These are phyloP conservation scores for Posidonia oceanica DNA, from an alignment of 116 monocot genomes.

Conservation along the genomic window DNA sequence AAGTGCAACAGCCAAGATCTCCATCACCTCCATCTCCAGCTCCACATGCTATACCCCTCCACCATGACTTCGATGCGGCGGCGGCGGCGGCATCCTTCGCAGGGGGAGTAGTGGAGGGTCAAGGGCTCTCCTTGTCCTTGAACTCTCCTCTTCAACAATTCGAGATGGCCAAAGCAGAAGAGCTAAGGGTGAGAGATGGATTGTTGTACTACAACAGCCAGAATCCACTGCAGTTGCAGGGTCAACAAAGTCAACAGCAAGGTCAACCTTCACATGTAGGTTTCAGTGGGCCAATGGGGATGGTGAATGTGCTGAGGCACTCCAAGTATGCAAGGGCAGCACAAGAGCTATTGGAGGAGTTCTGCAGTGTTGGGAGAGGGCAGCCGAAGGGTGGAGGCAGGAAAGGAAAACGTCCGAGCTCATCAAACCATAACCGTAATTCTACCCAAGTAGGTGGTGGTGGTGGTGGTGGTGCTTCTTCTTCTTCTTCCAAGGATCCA, in stretches of 20 bases:
- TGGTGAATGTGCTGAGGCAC: slow-evolving; percentile 38
- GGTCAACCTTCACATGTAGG: slow-evolving; percentile 23
- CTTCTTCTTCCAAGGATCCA: slow-evolving; percentile 43
- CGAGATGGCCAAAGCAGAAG: slow-evolving; percentile 66
- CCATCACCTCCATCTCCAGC: slow-evolving; percentile 29
- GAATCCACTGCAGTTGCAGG: slow-evolving; percentile 19
- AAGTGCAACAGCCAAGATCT: slow-evolving; percentile 18
- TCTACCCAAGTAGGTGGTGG: slow-evolving; percentile 9
- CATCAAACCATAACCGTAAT: slow-evolving; percentile 36
- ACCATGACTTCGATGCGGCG: slow-evolving; percentile 25
- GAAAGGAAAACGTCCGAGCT: slow-evolving; percentile 14
- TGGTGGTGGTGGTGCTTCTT: slow-evolving; percentile 20
- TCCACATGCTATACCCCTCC: slow-evolving; percentile 17
- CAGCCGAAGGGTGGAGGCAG: slow-evolving; percentile 26
- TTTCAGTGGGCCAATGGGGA: slow-evolving; percentile 24
- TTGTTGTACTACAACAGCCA: slow-evolving; percentile 32
- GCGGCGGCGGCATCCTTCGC: slow-evolving; percentile 12
- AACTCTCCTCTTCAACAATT: slow-evolving; percentile 62
- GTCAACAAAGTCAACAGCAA: background rate
- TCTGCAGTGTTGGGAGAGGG: slow-evolving; percentile 56
- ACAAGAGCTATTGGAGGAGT: slow-evolving; percentile 73
- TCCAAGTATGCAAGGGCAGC: slow-evolving; percentile 61
- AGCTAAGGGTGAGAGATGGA: slow-evolving; percentile 46
- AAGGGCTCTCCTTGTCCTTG: slow-evolving; percentile 71
- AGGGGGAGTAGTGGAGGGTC: slow-evolving; percentile 24